A percentile compares a stretch with the other conserved stretches of the same genome.
phyloP scores from a whole-genome alignment of 129 eudicot species.

The Gnaphalium uliginosum region DNA sequence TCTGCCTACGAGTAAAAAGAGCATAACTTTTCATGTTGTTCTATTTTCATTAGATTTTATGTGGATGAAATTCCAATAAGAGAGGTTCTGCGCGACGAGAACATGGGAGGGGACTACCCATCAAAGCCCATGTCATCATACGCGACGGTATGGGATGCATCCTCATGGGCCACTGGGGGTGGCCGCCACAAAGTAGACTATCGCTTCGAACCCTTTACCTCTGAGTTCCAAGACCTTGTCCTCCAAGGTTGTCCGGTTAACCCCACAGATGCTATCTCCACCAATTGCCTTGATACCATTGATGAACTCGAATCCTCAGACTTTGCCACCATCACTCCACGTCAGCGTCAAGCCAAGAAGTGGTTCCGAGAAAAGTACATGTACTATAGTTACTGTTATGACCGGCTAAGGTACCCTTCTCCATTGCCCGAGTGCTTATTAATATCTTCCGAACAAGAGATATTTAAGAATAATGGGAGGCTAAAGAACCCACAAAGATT shows the following conservation, averaged over 20 bases:
- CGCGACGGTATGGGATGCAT: slow-evolving; percentile 91
- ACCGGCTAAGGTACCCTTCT: slow-evolving; percentile 55
- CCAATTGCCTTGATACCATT: slow-evolving; percentile 53
- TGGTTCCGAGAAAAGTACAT: slow-evolving; percentile 62
- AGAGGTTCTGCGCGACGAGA: slow-evolving; percentile 45
- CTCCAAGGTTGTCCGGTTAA: slow-evolving; percentile 79
- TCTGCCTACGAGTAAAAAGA: neutral
- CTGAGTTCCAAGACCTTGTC: slow-evolving; percentile 66
- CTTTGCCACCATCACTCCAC: slow-evolving; percentile 46
- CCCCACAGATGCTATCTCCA: slow-evolving; percentile 51
- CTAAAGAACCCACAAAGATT: slow-evolving; percentile 42
- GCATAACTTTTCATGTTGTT: neutral
- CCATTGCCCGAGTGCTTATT: slow-evolving; percentile 70
- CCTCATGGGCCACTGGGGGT: slow-evolving; percentile 82
- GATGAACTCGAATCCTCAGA: slow-evolving; percentile 45
- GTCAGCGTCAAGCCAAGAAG: slow-evolving; percentile 49
- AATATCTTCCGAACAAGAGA: slow-evolving; percentile 46
- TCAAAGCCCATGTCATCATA: slow-evolving; percentile 91
- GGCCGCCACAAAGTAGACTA: slow-evolving; percentile 70
- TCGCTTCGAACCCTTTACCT: slow-evolving; percentile 58
- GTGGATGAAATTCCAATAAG: slow-evolving; percentile 80
- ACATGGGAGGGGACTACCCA: slow-evolving; percentile 83
- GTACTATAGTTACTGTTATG: slow-evolving; percentile 77
- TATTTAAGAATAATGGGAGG: slow-evolving; percentile 55
- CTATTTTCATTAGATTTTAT: slow-evolving; percentile 54